Percentiles rank a stretch among this genome's conserved stretches.
Conservation (phyloP, 306 rosid species). For the Sechiopsis laciniata region DNA sequence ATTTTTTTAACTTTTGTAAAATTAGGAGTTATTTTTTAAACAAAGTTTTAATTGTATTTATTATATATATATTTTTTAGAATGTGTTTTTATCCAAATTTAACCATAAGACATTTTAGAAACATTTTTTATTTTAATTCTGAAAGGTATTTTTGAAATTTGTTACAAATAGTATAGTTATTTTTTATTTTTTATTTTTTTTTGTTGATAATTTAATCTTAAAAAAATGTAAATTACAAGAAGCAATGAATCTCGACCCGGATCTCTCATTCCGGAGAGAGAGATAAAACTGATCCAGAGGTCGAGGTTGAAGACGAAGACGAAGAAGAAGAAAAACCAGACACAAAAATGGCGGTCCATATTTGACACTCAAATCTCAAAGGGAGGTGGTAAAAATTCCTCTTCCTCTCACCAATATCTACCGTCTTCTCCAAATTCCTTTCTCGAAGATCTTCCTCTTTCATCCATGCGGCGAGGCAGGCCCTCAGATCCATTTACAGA, state of each 20-base stretch:
- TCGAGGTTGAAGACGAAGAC: not conserved
- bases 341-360: slow-evolving; percentile 25
- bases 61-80: too few species aligned
- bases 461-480: slow-evolving; percentile 66
- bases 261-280: slow-evolving; percentile 18
- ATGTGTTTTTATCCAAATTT: too few species aligned
- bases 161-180: too few species aligned
- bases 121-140: too few species aligned
- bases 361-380: slow-evolving; percentile 18
- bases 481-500: slow-evolving; percentile 34
- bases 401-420: slow-evolving; percentile 23
- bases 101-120: too few species aligned
- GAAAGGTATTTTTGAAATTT: too few species aligned
- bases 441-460: slow-evolving; percentile 5
- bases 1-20: too few species aligned
- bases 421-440: slow-evolving; percentile 25
- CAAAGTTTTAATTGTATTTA: too few species aligned
- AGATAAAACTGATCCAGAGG: slow-evolving; percentile 15
- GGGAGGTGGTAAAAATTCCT: not conserved
- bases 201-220: not conserved
- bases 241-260: slow-evolving; percentile 17
- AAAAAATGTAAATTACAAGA: slow-evolving; percentile 11
- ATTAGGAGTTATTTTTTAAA: too few species aligned
- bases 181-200: too few species aligned
- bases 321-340: not conserved